Evolutionary conservation across 192 early-diverging fungal genomes (phyloP).

Genomic region (Coemansia sp.): DNA sequence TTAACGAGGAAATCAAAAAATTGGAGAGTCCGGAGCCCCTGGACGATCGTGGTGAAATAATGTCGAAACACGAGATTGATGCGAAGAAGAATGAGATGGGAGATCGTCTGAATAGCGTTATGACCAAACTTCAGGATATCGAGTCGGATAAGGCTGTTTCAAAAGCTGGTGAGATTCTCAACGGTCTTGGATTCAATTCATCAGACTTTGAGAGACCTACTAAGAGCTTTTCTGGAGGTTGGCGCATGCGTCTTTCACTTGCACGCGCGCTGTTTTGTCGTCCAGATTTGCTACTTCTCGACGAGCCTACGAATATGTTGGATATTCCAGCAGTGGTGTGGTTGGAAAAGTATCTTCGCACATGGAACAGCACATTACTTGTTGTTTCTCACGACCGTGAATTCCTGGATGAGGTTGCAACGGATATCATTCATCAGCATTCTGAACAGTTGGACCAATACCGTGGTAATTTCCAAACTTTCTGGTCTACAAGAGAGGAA

Average conservation of each 20-base stretch:
- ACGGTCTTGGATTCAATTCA: constrained; percentile 91
- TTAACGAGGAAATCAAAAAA: constrained; percentile 57
- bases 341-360: constrained; percentile 92
- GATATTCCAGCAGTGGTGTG: constrained; percentile 97
- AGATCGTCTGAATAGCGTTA: constrained; percentile 74
- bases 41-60: constrained; percentile 54
- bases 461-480: constrained; percentile 91
- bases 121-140: constrained; percentile 86
- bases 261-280: constrained; percentile 96
- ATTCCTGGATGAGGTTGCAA: constrained; percentile 96
- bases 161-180: constrained; percentile 90
- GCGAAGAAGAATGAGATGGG: constrained; percentile 58
- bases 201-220: constrained; percentile 80
- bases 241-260: constrained; percentile 98
- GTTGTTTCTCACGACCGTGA: constrained; percentile 98
- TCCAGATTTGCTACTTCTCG: constrained; percentile 86
- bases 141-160: constrained; percentile 97
- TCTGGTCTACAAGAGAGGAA: constrained; percentile 87
- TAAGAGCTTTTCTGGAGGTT: constrained; percentile 96
- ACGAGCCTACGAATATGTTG: constrained; percentile 91
- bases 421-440: constrained; percentile 95
- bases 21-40: constrained; percentile 39
- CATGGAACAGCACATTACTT: constrained; percentile 87
- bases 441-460: constrained; percentile 92
- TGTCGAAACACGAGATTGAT: constrained; percentile 59